Percentiles rank a stretch among this genome's conserved stretches.
These are phyloP conservation scores for Panaeolus cyanescens DNA, from an alignment of 768 basidiomycete species.

Conservation along the genomic window DNA sequence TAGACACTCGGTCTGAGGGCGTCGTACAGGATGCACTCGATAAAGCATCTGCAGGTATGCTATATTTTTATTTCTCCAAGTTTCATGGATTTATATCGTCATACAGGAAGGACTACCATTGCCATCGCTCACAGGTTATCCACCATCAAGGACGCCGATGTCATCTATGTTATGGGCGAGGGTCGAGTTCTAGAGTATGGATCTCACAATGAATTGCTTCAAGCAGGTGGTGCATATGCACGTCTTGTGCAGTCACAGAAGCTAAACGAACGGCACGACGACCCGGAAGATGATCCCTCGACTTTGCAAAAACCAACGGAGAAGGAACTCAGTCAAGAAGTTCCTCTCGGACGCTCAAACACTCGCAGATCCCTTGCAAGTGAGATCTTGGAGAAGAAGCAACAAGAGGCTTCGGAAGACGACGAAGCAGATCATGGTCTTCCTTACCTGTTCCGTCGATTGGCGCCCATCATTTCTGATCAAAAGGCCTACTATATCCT, in stretches of 20 bases:
- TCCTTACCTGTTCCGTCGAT: slow-evolving; percentile 66
- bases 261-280: slow-evolving; percentile 55
- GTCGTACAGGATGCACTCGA: slow-evolving; percentile 90
- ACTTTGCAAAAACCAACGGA: slow-evolving; percentile 52
- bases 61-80: slow-evolving; percentile 33
- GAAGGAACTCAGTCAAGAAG: slow-evolving; percentile 56
- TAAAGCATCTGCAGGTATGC: slow-evolving; percentile 69
- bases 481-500: slow-evolving; percentile 59
- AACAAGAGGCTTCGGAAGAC: slow-evolving; percentile 21
- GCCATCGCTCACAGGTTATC: slow-evolving; percentile 81
- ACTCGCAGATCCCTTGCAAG: slow-evolving; percentile 69
- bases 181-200: slow-evolving; percentile 82
- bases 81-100: background rate
- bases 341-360: slow-evolving; percentile 60
- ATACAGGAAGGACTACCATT: slow-evolving; percentile 73
- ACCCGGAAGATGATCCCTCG: slow-evolving; percentile 24
- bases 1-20: slow-evolving; percentile 88
- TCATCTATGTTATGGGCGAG: slow-evolving; percentile 89
- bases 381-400: slow-evolving; percentile 60
- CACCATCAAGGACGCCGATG: slow-evolving; percentile 83
- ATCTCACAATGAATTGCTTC: slow-evolving; percentile 70
- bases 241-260: slow-evolving; percentile 79
- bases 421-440: slow-evolving; percentile 42
- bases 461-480: slow-evolving; percentile 63
- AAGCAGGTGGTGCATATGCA: slow-evolving; percentile 68